Evolutionary conservation across 2,329 filamentous ascomycete species (phyloP).

Genomic region (Cercospora nicotianae): DNA sequence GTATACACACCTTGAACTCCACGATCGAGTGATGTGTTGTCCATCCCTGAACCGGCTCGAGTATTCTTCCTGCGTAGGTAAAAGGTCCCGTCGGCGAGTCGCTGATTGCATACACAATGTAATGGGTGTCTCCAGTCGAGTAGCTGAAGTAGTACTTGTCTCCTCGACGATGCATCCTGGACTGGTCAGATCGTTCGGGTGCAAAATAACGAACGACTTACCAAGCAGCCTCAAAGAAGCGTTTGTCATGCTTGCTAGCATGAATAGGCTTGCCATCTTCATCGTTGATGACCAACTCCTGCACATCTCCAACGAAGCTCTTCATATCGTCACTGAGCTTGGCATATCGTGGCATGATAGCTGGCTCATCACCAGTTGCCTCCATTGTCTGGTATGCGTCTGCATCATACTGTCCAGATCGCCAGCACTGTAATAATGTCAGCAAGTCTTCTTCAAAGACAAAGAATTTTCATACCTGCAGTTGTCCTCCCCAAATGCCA

Average conservation of each 20-base stretch:
- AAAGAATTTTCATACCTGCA: constrained; percentile 39
- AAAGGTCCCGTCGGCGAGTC: constrained; percentile 69
- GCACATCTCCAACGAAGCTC: constrained; percentile 56
- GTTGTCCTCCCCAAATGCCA: constrained; percentile 76
- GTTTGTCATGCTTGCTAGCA: constrained; percentile 68
- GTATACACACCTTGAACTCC: constrained; percentile 56
- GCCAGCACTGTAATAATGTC: constrained; percentile 62
- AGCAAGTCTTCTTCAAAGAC: neutral
- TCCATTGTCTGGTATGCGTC: constrained; percentile 33
- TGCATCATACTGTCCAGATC: constrained; percentile 58
- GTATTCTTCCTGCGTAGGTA: constrained; percentile 67
- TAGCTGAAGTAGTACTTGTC: constrained; percentile 35
- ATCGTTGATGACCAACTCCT: constrained; percentile 65
- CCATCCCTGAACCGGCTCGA: constrained; percentile 77
- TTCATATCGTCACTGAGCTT: constrained; percentile 66
- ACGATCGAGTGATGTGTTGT: constrained; percentile 79
- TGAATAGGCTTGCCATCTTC: constrained; percentile 58
- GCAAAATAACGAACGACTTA: constrained; percentile 42
- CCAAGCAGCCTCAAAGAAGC: constrained; percentile 82
- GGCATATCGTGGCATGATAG: constrained; percentile 67
- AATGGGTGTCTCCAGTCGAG: constrained; percentile 64
- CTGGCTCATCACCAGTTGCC: constrained; percentile 56
- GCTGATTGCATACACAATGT: constrained; percentile 67
- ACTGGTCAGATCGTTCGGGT: constrained; percentile 31
- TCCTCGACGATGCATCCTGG: constrained; percentile 63